A percentile compares a stretch with the other conserved stretches of the same genome.
Evolutionary conservation across 176 grass and related monocot species (phyloP).

Genomic region (Aegilops tauschii): DNA sequence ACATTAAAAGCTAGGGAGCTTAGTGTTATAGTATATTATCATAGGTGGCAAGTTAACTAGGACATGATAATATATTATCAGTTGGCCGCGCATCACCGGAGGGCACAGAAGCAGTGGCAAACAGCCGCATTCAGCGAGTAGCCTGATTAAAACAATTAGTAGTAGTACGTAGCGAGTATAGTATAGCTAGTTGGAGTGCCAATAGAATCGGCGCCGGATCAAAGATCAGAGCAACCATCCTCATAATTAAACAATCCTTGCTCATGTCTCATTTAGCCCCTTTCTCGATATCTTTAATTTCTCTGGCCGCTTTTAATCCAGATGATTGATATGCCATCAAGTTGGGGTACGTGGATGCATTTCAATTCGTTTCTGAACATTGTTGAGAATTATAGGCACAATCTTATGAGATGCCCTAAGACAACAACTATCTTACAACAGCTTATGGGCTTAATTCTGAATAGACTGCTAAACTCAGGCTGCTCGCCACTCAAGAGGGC

Average conservation of each 20-base stretch:
- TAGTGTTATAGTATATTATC: no score
- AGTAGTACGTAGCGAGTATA: no score
- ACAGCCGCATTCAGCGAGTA: constrained; percentile 25
- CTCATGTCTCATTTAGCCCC: background rate
- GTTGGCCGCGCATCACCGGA: background rate
- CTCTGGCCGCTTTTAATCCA: constrained; percentile 7
- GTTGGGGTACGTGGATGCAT: background rate
- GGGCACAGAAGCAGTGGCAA: constrained; percentile 1
- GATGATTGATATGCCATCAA: constrained; percentile 10
- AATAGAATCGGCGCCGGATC: constrained; percentile 16
- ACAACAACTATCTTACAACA: background rate
- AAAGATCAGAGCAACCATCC: constrained; percentile 2
- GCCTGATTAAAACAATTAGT: background rate
- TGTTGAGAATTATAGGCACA: no score
- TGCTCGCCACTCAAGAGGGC: constrained; percentile 23
- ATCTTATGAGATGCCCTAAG: no score
- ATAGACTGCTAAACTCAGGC: background rate
- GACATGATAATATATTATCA: no score
- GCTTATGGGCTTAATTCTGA: background rate
- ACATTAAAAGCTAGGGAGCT: no score
- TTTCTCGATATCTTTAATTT: background rate
- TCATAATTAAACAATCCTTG: background rate
- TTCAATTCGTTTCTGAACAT: background rate
- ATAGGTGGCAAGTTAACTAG: no score
- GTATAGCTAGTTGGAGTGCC: background rate